Conservation (phyloP, 2,329 filamentous ascomycete genomes). For the Stachybotrys elegans region DNA sequence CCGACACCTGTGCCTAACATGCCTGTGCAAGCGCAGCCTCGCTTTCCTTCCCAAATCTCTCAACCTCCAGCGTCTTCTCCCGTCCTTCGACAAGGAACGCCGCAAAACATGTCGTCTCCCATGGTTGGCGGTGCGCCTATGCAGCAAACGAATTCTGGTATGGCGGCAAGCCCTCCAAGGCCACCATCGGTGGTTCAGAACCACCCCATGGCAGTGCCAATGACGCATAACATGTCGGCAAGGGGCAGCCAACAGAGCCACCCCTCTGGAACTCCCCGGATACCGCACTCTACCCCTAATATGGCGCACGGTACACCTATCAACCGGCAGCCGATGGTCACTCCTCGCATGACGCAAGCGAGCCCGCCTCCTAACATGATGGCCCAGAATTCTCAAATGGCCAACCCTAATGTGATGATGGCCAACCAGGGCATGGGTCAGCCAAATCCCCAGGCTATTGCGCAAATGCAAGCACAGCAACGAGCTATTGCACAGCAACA, state of each 20-base stretch:
- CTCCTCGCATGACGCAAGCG: conserved; percentile 58
- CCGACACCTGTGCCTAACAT: conserved; percentile 32
- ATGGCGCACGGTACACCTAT: conserved; percentile 57
- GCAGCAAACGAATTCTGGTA: conserved; percentile 61
- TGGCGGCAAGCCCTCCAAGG: conserved; percentile 59
- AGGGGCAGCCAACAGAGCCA: conserved; percentile 64
- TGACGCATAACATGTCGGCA: conserved; percentile 58
- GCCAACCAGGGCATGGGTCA: conserved; percentile 38
- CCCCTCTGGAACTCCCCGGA: conserved; percentile 56
- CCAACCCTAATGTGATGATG: conserved; percentile 46
- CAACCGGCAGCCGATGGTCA: conserved; percentile 45
- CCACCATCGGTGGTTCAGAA: conserved; percentile 62
- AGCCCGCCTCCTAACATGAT: conserved; percentile 58
- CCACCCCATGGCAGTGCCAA: conserved; percentile 52
- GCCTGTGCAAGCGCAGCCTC: conserved; percentile 34
- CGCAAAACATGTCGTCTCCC: conserved; percentile 60
- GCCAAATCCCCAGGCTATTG: conserved; percentile 31
- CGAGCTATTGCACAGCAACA: conserved; percentile 41
- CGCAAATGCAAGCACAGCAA: conserved; percentile 45
- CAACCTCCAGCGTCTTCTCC: conserved; percentile 67
- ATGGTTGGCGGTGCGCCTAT: conserved; percentile 59
- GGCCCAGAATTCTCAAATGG: conserved; percentile 51
- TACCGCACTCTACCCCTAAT: conserved; percentile 57
- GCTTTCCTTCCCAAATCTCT: conserved; percentile 51
- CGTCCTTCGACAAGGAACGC: conserved; percentile 56